These are phyloP conservation scores for Coemansia sp. DNA, from an alignment of 192 early-diverging fungal genomes.

Conservation along the genomic window DNA sequence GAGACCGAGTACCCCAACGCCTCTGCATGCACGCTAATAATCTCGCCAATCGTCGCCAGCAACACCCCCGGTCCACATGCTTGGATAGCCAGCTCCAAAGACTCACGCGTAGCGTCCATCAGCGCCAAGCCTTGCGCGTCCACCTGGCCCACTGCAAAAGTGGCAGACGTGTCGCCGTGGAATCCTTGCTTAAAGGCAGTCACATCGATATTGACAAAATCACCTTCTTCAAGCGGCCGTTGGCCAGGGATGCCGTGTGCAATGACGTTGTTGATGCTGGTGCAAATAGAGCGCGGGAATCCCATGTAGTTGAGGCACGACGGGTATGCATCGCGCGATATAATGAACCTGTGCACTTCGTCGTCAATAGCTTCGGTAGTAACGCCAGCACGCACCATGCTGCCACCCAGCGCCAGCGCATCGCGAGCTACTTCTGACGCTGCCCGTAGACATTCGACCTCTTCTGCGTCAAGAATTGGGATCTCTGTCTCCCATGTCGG, in stretches of 20 bases:
- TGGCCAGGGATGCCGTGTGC: slow-evolving; percentile 75
- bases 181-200: slow-evolving; percentile 68
- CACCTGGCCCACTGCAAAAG: slow-evolving; percentile 63
- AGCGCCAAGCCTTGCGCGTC: slow-evolving; percentile 61
- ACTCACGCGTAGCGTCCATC: slow-evolving; percentile 60
- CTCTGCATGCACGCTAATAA: slow-evolving; percentile 56
- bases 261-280: slow-evolving; percentile 82
- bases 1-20: slow-evolving; percentile 64
- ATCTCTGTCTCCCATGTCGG: slow-evolving; percentile 52
- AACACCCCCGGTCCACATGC: slow-evolving; percentile 75
- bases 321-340: slow-evolving; percentile 64
- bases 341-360: slow-evolving; percentile 59
- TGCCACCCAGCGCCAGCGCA: slow-evolving; percentile 59
- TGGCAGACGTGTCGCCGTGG: slow-evolving; percentile 75
- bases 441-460: slow-evolving; percentile 48
- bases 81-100: slow-evolving; percentile 62
- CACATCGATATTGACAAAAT: slow-evolving; percentile 80
- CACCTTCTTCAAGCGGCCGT: slow-evolving; percentile 64
- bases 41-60: slow-evolving; percentile 66
- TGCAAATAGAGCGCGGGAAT: slow-evolving; percentile 77
- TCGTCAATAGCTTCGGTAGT: slow-evolving; percentile 59
- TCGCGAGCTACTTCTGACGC: slow-evolving; percentile 63
- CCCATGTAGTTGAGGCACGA: slow-evolving; percentile 79
- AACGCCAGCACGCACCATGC: slow-evolving; percentile 52
- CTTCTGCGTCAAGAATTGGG: slow-evolving; percentile 46